Base-by-base conservation (phyloP, 345 rosid species). In the Erysimum cheiranthoides region DNA sequence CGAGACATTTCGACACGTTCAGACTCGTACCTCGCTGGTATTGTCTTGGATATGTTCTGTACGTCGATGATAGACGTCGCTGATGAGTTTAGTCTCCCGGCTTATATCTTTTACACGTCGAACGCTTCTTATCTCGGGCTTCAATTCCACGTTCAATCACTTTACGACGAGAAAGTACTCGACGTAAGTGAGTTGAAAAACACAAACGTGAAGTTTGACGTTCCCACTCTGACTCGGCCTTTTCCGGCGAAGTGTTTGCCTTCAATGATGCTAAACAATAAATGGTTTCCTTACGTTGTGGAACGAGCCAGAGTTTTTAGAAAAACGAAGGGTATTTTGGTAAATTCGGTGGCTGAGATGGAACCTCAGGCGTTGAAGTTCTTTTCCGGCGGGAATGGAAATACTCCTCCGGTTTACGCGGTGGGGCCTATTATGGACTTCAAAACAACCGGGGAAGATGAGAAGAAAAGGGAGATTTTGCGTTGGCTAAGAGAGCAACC, bases 1-100 rank as follows among this genome's bases (percentile, higher is more conserved):
- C 13, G 5, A 0, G 17, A 49, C 0, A 9, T 1, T 4, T 25
- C 68, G 5, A 43, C 25, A 28, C 47, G 28, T 36, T 28, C 38
- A 57, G 67, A 42, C 58, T 21, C 74, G 18, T 68, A 8, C 31
- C 74, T 89, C 0, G 89, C 80, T 3, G 86, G 88, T 14, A 56
- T 89, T 49, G 82, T 87, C 11, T 25, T 84, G 3, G 94, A 83
- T 73, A 76, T 89, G 89, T 83, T 86, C 31, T 87, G 86, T 56
- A 79, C 75, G 0, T 3, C 79, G 3, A 79, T 86, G 84, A 80
- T 81, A 3, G 88, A 86, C 1, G 61, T 87, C 1, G 90, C 89
- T 0, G 49, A 73, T 12, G 86, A 85, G 45, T 52, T 84, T 16
- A 70, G 62, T 1, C 63, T 82, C 11, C 86, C 94, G 9, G 59